Base-by-base conservation (phyloP, 257 asterid genomes). In the Linaria vulgaris region DNA sequence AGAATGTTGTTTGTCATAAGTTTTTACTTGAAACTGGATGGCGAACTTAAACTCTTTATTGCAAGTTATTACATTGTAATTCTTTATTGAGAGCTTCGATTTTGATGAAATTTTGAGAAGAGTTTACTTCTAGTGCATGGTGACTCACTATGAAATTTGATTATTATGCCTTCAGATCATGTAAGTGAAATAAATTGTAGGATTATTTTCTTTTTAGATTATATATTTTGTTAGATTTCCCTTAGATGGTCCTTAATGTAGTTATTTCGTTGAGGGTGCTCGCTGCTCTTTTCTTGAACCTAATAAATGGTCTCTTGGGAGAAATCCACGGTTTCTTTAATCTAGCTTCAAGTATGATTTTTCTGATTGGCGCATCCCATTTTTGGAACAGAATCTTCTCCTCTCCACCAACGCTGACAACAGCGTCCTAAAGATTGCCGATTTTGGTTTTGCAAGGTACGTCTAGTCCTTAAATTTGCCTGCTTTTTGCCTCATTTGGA, bases 391-490 rank as follows among this genome's bases (percentile, higher is more conserved):
- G 87, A 81, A 81, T 76, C 79, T 81, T 22, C 84, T 81, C 72
- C 87, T 81, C 30, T 70, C 77, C 11, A 27, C 74, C 66, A 78
- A 79, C 21, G 80, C 56, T 54, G 80, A 72, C 44, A 75, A 59
- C 21, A 73, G 81, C 55, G 43, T 56, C 69, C 72, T 81, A 75
- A 82, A 82, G 85, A 82, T 82, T 74, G 88, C 88, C 66, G 88
- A 82, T 69, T 82, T 82, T 38, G 88, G 88, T 59, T 82, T 82
- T 83, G 98, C 98, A 61, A 89, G 98, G 98, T 92, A 69, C 64
- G 56, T 30, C 60, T 56, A 21, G 31, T 70, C 60, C 55, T 48
- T 59, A 25, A 4, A 38, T 20, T 41, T 74, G 34, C 45, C 27
- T 12, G 55, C 14, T 46, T 23, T 59, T 34, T 19, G 47, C 61